Conservation (phyloP, 805 yeast species). For the Teunomyces funiuensis region DNA sequence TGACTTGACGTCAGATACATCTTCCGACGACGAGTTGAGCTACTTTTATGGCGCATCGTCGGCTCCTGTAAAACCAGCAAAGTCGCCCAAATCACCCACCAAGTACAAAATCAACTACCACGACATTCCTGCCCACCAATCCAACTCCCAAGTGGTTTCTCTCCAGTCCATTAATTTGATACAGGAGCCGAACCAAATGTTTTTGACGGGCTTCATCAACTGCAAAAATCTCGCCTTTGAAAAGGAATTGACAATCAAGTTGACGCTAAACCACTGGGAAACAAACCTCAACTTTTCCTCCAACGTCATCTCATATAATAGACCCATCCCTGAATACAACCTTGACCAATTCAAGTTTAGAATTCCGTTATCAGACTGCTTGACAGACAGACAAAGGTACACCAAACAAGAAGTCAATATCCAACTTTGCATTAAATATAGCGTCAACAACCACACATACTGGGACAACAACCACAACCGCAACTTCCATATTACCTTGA, state of each 20-base stretch:
- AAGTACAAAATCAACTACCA: slow-evolving; percentile 14
- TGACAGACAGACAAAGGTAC: slow-evolving; percentile 9
- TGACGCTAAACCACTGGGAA: slow-evolving; percentile 51
- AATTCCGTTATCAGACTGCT: slow-evolving; percentile 30
- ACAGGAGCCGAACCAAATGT: slow-evolving; percentile 4
- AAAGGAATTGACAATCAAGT: slow-evolving; percentile 39
- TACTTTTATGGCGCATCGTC: slow-evolving; percentile 8
- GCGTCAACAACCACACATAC: slow-evolving; percentile 24
- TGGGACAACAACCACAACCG: slow-evolving; percentile 41
- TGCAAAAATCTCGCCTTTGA: slow-evolving; percentile 38
- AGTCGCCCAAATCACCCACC: slow-evolving; percentile 7
- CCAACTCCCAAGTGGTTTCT: slow-evolving; percentile 22
- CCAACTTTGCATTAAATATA: slow-evolving; percentile 35
- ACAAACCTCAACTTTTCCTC: slow-evolving; percentile 28
- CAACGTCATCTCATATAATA: slow-evolving; percentile 21
- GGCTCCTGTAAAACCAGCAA: background rate
- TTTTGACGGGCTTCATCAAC: slow-evolving; percentile 27
- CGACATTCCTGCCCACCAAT: slow-evolving; percentile 14
- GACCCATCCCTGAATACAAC: slow-evolving; percentile 20
- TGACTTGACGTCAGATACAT: slow-evolving; percentile 20
- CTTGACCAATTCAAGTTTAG: slow-evolving; percentile 52
- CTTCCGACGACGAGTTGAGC: slow-evolving; percentile 21
- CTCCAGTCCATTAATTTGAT: slow-evolving; percentile 38
- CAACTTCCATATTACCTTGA: slow-evolving; percentile 39
- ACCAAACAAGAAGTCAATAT: slow-evolving; percentile 22